Evolutionary conservation across 495 filamentous ascomycete species (phyloP), one percentile per base, ranked within the genome.

Genomic region (Neohortaea acidophila): DNA sequence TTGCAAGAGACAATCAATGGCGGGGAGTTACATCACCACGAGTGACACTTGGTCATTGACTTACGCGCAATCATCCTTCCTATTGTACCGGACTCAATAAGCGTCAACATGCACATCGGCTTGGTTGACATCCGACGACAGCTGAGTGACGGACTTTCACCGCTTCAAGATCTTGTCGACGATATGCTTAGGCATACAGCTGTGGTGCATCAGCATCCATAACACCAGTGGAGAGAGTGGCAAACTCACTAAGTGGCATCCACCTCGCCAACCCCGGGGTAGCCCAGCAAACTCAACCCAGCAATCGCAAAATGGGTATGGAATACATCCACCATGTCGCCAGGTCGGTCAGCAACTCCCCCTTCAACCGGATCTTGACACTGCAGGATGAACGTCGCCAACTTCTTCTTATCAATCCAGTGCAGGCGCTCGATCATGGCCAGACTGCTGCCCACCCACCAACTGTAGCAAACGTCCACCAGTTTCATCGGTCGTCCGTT

Each of bases 401-500:
- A 70, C 53, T 79, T 81, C 39, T 76, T 63, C 21, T 68, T 65
- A 61, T 94, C 79, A 49, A 97, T 86, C 89, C 89, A 97, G 57
- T 92, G 75, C 26, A 85, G 65, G 42, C 78, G 72, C 35, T 71
- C 81, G 43, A 96, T 81, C 73, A 94, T 94, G 18, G 75, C 78
- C 42, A 97, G 56, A 54, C 84, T 93, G 50, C 77, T 81, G 38
- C 79, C 57, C 18, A 94, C 89, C 89, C 89, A 97, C 89, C 89
- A 97, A 54, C 81, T 91, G 57, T 97, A 97, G 60, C 89, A 97
- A 5, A 92, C 85, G 62, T 97, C 91, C 56, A 87, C 84, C 36
- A 84, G 62, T 63, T 97, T 97, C 61, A 96, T 91, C 0, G 89
- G 89, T 34, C 89, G 69, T 2, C 89, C 89, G 52, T 96, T 97